Percentiles rank a stretch among this genome's conserved stretches.
Conservation (phyloP, 2,329 filamentous ascomycete species). For the Colletotrichum chrysophilum region DNA sequence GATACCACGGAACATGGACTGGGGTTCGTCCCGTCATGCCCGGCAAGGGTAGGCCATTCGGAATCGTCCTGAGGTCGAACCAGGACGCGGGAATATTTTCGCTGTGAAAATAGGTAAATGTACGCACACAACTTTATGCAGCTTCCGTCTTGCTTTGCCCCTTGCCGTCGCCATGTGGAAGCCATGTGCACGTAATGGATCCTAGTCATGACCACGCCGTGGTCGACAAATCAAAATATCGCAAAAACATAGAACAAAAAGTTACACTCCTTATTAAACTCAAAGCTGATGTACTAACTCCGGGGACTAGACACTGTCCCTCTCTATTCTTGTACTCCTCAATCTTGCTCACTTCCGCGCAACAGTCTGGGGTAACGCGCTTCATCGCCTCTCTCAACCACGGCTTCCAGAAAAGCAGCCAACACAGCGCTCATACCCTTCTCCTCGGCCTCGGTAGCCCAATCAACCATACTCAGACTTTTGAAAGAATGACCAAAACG, state of each 20-base stretch:
- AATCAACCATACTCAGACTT: background rate
- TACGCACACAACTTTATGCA: background rate
- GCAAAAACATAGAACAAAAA: accelerated
- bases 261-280: background rate
- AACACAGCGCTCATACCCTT: background rate
- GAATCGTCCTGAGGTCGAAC: background rate
- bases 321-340: background rate
- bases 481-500: background rate
- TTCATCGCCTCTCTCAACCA: background rate
- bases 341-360: background rate
- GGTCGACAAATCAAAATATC: background rate
- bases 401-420: background rate
- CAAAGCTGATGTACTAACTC: background rate
- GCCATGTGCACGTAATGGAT: background rate
- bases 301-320: background rate
- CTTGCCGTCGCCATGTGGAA: background rate
- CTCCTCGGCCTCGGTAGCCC: background rate
- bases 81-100: background rate
- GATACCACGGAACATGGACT: background rate
- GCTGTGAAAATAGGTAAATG: background rate
- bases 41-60: background rate
- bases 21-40: background rate
- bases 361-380: background rate
- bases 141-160: background rate
- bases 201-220: background rate